Evolutionary conservation across 139 green algal genomes (phyloP), one percentile per base, ranked within the genome.

Genomic region (Chlamydomonas incerta): DNA sequence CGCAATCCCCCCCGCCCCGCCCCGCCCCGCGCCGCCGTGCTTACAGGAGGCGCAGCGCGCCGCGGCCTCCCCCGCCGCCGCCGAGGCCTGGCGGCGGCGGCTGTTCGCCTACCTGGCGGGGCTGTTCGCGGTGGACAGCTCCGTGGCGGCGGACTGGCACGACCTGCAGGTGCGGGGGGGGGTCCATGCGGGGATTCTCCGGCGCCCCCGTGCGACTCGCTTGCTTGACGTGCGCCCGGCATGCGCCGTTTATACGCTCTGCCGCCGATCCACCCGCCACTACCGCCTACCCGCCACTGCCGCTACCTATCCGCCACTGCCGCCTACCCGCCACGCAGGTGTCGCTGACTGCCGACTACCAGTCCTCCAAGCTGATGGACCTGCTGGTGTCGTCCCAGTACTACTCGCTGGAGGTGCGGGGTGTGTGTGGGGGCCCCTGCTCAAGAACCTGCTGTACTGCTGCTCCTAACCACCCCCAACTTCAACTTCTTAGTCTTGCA

Each of bases 291-390:
- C 41, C 8, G 41, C 41, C 41, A 13, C 5, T 50, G 41, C 41
- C 41, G 5, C 6, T 50, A 8, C 41, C 41, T 8, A 50, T 50
- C 6, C 41, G 41, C 41, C 41, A 5, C 5, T 50, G 41, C 41
- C 41, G 8, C 41, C 41, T 8, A 50, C 41, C 41, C 8, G 41
- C 41, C 41, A 13, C 5, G 5, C 90, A 97, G 95, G 92, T 99
- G 62, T 91, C 96, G 87, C 91, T 99, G 71, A 98, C 95, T 37
- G 96, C 96, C 0, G 94, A 98, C 34, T 98, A 94, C 77, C 86
- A 93, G 17, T 93, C 90, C 13, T 33, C 65, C 33, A 90, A 92
- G 58, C 93, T 99, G 57, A 93, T 99, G 89, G 63, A 90, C 11
- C 96, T 99, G 86, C 90, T 99, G 74, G 75, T 88, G 34, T 90